Percentiles rank a stretch among this genome's conserved stretches.
Evolutionary conservation across 139 green algal genomes (phyloP).

Genomic region (Diplosphaera chodatii): DNA sequence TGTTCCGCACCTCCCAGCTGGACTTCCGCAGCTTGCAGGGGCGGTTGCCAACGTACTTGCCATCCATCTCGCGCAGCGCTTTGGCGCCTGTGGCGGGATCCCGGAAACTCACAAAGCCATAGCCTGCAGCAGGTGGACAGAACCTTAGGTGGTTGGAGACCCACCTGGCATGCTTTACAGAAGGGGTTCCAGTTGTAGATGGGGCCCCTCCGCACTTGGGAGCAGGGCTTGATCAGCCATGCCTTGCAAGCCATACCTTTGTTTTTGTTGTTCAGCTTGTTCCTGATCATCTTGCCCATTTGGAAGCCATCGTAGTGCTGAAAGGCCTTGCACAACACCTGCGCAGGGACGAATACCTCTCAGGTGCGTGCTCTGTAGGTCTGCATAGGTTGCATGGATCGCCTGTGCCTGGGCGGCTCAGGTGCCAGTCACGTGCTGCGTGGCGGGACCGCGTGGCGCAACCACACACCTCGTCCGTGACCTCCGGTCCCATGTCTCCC

Average conservation of each 20-base stretch:
- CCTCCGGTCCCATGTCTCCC: constrained; percentile 90
- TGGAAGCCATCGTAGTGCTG: constrained; percentile 77
- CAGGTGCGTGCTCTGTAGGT: too few species aligned
- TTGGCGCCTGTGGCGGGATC: constrained; percentile 74
- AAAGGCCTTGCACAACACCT: constrained; percentile 83
- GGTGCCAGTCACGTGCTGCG: too few species aligned
- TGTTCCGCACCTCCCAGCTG: constrained; percentile 62
- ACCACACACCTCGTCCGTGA: constrained; percentile 80
- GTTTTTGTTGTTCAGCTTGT: constrained; percentile 70
- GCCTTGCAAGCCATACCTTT: constrained; percentile 47
- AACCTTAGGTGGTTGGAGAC: too few species aligned
- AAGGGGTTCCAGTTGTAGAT: too few species aligned
- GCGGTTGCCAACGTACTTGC: constrained; percentile 89
- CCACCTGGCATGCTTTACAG: too few species aligned
- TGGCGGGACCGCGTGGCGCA: too few species aligned
- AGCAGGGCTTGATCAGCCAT: too few species aligned
- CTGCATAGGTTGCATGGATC: too few species aligned
- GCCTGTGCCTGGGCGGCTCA: too few species aligned
- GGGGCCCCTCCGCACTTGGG: too few species aligned
- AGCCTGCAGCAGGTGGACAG: constrained; percentile 36
- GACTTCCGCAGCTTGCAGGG: constrained; percentile 80
- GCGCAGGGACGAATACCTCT: too few species aligned
- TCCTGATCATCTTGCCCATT: constrained; percentile 80
- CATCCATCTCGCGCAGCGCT: constrained; percentile 78
- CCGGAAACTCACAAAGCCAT: constrained; percentile 87